Evolutionary conservation across 2,329 filamentous ascomycete genomes (phyloP), one percentile per base, ranked within the genome.

Genomic region (Pseudocercospora cruenta): DNA sequence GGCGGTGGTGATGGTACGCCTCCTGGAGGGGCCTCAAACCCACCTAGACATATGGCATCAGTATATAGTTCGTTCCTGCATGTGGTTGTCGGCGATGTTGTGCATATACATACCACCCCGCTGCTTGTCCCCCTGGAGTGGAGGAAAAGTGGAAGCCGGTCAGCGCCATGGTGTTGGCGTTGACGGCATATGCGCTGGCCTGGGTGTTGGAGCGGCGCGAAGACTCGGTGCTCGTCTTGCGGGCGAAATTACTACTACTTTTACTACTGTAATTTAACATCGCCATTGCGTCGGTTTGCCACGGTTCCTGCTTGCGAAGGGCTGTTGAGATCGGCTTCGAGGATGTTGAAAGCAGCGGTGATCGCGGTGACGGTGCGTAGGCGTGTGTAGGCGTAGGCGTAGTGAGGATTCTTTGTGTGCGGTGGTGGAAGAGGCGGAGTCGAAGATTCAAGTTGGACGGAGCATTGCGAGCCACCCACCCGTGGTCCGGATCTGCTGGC

Each of bases 141-240:
- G 91, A 96, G 89, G 91, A 96, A 89, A 96, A 97, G 85, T 96
- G 93, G 83, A 95, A 91, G 80, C 91, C 91, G 80, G 90, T 89
- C 76, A 97, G 86, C 78, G 84, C 86, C 80, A 88, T 86, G 74
- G 89, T 86, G 77, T 84, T 83, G 70, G 82, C 79, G 81, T 94
- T 89, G 80, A 94, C 92, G 75, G 91, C 84, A 84, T 97, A 97
- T 87, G 93, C 96, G 80, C 90, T 94, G 82, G 94, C 93, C 84
- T 94, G 90, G 82, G 95, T 89, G 80, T 91, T 91, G 84, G 88
- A 85, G 76, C 86, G 86, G 75, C 86, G 85, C 83, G 82, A 85
- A 84, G 87, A 87, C 86, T 88, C 87, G 75, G 74, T 80, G 76
- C 79, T 82, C 79, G 78, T 76, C 73, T 72, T 74, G 68, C 76